phyloP scores from a whole-genome alignment of 2,329 filamentous ascomycete species.

The Emergomyces pasteurianus region DNA sequence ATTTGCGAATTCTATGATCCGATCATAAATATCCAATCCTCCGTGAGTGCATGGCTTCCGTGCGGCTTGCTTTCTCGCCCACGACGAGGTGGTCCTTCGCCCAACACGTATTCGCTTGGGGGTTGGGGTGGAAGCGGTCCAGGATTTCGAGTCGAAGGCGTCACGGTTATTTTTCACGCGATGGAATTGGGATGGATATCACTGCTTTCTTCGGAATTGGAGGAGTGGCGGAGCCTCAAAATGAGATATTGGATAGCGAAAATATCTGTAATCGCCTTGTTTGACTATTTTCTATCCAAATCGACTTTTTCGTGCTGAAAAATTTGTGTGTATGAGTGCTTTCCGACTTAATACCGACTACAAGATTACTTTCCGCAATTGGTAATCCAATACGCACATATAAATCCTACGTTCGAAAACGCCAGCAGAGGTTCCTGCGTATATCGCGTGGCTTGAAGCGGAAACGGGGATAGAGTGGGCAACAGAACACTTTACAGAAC shows the following conservation, averaged over 20 bases:
- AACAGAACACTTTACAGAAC: conserved; percentile 1
- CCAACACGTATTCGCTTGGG: not conserved
- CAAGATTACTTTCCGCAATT: not conserved
- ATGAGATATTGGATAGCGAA: conserved; percentile 1
- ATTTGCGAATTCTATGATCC: not conserved
- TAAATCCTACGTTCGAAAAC: not conserved
- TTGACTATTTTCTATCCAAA: conserved; percentile 3
- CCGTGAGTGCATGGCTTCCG: not conserved
- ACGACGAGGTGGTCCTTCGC: not conserved
- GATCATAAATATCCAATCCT: not conserved
- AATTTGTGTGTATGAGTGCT: not conserved
- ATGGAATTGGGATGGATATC: not conserved
- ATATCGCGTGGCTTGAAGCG: not conserved
- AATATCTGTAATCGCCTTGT: conserved; percentile 1
- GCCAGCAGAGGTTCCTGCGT: not conserved
- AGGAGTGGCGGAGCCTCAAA: not conserved
- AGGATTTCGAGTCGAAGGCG: not conserved
- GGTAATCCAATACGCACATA: not conserved
- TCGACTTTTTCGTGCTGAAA: conserved; percentile 4
- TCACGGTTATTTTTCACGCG: not conserved
- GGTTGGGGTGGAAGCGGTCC: not conserved
- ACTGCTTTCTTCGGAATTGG: not conserved
- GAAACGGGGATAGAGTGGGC: not conserved
- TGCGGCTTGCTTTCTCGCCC: not conserved
- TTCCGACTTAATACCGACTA: not conserved